Conservation (phyloP, 1,284 basidiomycete genomes). For the Leccinum insigne region DNA sequence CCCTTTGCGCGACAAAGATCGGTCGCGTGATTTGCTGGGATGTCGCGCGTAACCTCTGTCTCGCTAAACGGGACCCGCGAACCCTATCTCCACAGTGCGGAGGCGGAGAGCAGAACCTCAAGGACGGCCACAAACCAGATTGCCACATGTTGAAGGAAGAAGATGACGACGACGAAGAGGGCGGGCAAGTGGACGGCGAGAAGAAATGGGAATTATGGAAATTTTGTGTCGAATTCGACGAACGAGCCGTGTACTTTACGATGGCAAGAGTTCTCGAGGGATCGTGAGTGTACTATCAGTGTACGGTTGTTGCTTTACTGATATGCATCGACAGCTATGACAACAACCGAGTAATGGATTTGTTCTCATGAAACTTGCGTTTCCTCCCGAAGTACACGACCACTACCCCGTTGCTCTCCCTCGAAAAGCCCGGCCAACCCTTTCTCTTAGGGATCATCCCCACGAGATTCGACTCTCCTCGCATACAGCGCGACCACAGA, state of each 20-base stretch:
- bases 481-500: conserved; percentile 12
- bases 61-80: conserved; percentile 65
- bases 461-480: conserved; percentile 27
- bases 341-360: conserved; percentile 55
- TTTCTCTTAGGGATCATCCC: conserved; percentile 29
- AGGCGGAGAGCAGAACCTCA: conserved; percentile 5
- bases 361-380: conserved; percentile 53
- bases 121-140: conserved; percentile 14
- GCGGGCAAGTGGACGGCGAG: conserved; percentile 16
- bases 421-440: conserved; percentile 30
- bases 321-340: conserved; percentile 36
- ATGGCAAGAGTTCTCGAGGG: conserved; percentile 63
- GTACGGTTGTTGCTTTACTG: background rate
- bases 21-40: conserved; percentile 81
- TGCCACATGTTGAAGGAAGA: conserved; percentile 11
- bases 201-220: conserved; percentile 73
- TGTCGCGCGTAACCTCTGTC: conserved; percentile 53
- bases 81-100: conserved; percentile 16
- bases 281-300: conserved; percentile 41
- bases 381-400: conserved; percentile 39
- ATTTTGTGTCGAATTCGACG: conserved; percentile 71
- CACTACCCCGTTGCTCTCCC: conserved; percentile 17
- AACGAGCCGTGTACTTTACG: conserved; percentile 67
- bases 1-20: conserved; percentile 68
- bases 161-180: conserved; percentile 8